phyloP scores from a whole-genome alignment of 331 rosid genomes.

The Acacia pycnantha region DNA sequence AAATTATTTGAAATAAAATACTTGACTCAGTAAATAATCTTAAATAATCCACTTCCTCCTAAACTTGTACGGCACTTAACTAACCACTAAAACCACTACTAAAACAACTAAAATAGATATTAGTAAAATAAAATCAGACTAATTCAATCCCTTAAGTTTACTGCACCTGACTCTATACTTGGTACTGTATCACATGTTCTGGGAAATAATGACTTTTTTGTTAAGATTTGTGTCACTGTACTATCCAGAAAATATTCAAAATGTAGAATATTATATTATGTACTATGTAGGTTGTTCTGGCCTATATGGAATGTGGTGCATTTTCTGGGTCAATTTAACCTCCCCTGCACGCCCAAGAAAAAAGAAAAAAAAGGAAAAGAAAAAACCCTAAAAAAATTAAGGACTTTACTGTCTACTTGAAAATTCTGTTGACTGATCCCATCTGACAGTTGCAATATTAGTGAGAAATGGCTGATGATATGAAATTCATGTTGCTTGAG shows the following conservation, averaged over 20 bases:
- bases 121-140: too few relatives aligned
- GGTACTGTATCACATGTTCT: neutral
- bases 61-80: too few relatives aligned
- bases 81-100: too few relatives aligned
- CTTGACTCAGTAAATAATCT: too few relatives aligned
- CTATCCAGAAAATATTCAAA: neutral
- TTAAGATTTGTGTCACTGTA: neutral
- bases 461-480: neutral
- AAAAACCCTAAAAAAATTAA: neutral
- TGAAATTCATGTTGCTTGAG: constrained; percentile 10
- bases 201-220: neutral
- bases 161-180: too few relatives aligned
- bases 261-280: neutral
- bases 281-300: neutral
- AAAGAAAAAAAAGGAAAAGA: neutral
- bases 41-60: too few relatives aligned
- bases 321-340: neutral
- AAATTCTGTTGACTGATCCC: neutral
- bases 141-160: too few relatives aligned
- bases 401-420: neutral
- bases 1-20: too few relatives aligned
- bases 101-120: too few relatives aligned
- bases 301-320: neutral
- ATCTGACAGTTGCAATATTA: neutral
- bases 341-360: neutral